Percentiles rank a stretch among this genome's conserved stretches.
Evolutionary conservation across 768 basidiomycete species (phyloP).

Genomic region (Leucogyrophana mollusca): DNA sequence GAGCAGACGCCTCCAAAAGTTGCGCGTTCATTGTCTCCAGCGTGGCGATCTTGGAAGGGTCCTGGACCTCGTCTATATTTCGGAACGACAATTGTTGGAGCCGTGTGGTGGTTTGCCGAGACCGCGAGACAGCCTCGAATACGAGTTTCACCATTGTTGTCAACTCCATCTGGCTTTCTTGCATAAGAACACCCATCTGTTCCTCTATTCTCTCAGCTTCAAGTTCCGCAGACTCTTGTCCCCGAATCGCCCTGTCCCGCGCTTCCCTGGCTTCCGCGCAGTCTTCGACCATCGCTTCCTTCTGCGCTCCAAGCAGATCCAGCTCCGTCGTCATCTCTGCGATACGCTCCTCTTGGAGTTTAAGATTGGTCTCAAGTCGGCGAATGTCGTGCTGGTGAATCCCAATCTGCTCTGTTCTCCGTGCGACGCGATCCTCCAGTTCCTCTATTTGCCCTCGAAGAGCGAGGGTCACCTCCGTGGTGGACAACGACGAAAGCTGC

Average conservation of each 20-base stretch:
- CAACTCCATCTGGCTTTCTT: constrained; percentile 34
- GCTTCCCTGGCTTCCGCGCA: constrained; percentile 76
- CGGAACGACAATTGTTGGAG: constrained; percentile 1
- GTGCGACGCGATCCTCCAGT: constrained; percentile 60
- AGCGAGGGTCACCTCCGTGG: constrained; percentile 50
- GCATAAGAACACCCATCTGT: constrained; percentile 13
- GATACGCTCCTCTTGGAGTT: constrained; percentile 72
- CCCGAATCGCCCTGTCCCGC: constrained; percentile 59
- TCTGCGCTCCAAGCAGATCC: constrained; percentile 63
- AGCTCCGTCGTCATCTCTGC: constrained; percentile 68
- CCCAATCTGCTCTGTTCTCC: constrained; percentile 73
- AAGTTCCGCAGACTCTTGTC: constrained; percentile 61
- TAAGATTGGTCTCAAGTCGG: constrained; percentile 71
- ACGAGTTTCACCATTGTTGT: constrained; percentile 38
- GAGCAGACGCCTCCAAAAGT: constrained; percentile 12
- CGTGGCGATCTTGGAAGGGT: constrained; percentile 10
- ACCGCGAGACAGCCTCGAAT: constrained; percentile 32
- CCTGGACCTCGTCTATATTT: neutral
- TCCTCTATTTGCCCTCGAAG: constrained; percentile 67
- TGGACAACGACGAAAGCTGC: constrained; percentile 63
- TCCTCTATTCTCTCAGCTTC: constrained; percentile 49
- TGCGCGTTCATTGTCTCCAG: constrained; percentile 15
- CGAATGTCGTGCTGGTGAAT: constrained; percentile 79
- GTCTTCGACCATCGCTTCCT: constrained; percentile 82
- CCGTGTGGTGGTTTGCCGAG: constrained; percentile 18